Base-by-base conservation (phyloP, 139 green algal species). In the Tetraselmis striata region DNA sequence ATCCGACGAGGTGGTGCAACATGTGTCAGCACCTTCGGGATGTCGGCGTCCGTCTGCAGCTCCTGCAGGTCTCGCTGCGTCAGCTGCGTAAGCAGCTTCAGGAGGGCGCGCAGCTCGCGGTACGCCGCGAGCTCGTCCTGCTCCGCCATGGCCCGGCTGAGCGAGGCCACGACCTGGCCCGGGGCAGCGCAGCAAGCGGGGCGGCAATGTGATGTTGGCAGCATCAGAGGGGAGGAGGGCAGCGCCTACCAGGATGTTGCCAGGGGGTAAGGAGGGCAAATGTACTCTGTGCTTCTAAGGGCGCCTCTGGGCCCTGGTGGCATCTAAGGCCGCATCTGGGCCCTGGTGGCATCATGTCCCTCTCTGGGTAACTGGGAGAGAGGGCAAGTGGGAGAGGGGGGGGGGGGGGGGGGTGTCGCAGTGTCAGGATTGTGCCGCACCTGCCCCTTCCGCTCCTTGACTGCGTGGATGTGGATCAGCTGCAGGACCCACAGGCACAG, bases 31-130 rank as follows among this genome's bases (percentile, higher is more conserved):
- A 86, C 83, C 82, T 87, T 31, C 24, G 84, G 83, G 24, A 91
- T 81, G 79, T 91, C 80, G 24, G 76, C 77, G 2, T 32, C 31
- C 30, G 28, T 86, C 75, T 30, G 28, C 78, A 30, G 31, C 78
- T 92, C 83, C 1, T 88, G 28, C 31, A 89, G 75, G 32, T 92
- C 91, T 0, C 87, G 86, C 59, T 94, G 87, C 0, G 86, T 96
- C 28, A 97, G 81, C 79, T 94, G 87, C 58, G 87, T 93, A 25
- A 98, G 87, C 78, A 98, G 89, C 84, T 86, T 84, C 27, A 98
- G 88, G 45, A 98, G 87, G 5, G 95, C 94, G 0, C 89, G 77
- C 30, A 98, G 80, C 78, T 96, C 93, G 2, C 88, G 88, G 77
- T 89, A 93, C 29, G 84, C 83, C 45, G 45, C 45, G 11, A 67